Evolutionary conservation across 2,329 filamentous ascomycete genomes (phyloP), one percentile per base, ranked within the genome.

Genomic region (Fusarium compactum): DNA sequence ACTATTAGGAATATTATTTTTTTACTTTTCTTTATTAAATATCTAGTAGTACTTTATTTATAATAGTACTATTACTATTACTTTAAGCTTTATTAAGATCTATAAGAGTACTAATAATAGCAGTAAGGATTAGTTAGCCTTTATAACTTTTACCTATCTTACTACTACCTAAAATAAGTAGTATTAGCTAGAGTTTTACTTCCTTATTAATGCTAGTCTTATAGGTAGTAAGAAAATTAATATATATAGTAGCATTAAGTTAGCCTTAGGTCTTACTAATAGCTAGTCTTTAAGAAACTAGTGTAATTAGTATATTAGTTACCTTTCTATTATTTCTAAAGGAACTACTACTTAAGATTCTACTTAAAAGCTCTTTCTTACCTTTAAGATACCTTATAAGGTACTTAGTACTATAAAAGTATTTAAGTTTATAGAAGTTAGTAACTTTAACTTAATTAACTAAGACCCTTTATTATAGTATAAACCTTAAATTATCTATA

Each of bases 31-130:
- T 24, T 38, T 25, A 3, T 43, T 25, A 44, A 24, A 43, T 9
- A 58, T 30, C 15, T 48, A 43, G 27, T 30, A 48, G 11, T 58
- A 58, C 48, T 54, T 30, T 48, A 27, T 58, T 15, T n/a, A 54
- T 29, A 53, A 58, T 29, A 38, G 56, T 6, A 27, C 29, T 18
- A 58, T 58, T 15, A 44, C 29, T 29, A 44, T 30, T 1, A 22
- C 47, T 4, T 22, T 38, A 9, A n/a, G 10, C 38, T 8, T 44
- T 44, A 7, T 44, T 16, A 15, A 44, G 41, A 25, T 44, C 7
- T 44, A 44, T 14, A 44, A 44, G 22, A 44, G 41, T 7, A 44
- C 14, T 15, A 20, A 14, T 7, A 55, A 58, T 4, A 38, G 56
- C 11, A 48, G 56, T 4, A 58, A 58, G 11, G 48, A 58, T 20